These are phyloP conservation scores for Phytophthora brassicae DNA, from an alignment of 352 stramenopile species.

Conservation along the genomic window DNA sequence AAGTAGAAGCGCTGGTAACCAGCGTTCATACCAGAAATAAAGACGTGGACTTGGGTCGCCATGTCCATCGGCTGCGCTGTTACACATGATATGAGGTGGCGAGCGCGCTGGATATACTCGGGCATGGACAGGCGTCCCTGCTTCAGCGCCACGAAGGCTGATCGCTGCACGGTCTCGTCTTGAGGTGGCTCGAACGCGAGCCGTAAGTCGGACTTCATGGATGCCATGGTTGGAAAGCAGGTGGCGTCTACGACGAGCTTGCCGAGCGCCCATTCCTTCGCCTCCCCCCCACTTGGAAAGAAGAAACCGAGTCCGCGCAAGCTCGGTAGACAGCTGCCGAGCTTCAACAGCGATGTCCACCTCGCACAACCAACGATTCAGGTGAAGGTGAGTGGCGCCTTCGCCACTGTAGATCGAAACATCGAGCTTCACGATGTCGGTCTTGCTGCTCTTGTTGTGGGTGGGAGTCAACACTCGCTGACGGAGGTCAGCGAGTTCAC, in stretches of 20 bases:
- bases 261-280: slow-evolving; percentile 14
- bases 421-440: slow-evolving; percentile 29
- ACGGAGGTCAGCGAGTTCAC: slow-evolving; percentile 18
- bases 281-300: slow-evolving; percentile 8
- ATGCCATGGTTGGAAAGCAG: slow-evolving; percentile 7
- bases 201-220: slow-evolving; percentile 5
- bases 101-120: slow-evolving; percentile 23
- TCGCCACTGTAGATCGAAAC: slow-evolving; percentile 30
- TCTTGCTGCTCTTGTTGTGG: slow-evolving; percentile 15
- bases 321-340: slow-evolving; percentile 12
- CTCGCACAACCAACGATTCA: slow-evolving; percentile 27
- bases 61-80: slow-evolving; percentile 2
- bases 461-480: background rate
- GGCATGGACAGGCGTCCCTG: slow-evolving; percentile 19
- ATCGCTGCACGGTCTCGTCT: background rate
- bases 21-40: slow-evolving; percentile 22
- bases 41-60: slow-evolving; percentile 28
- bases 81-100: slow-evolving; percentile 22
- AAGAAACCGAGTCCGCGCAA: slow-evolving; percentile 1
- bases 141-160: slow-evolving; percentile 15
- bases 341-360: slow-evolving; percentile 26
- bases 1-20: background rate
- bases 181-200: slow-evolving; percentile 1
- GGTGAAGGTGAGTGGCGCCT: background rate
- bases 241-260: slow-evolving; percentile 10